Evolutionary conservation across 2,329 filamentous ascomycete genomes (phyloP).

Genomic region (Verticillium nonalfalfae): DNA sequence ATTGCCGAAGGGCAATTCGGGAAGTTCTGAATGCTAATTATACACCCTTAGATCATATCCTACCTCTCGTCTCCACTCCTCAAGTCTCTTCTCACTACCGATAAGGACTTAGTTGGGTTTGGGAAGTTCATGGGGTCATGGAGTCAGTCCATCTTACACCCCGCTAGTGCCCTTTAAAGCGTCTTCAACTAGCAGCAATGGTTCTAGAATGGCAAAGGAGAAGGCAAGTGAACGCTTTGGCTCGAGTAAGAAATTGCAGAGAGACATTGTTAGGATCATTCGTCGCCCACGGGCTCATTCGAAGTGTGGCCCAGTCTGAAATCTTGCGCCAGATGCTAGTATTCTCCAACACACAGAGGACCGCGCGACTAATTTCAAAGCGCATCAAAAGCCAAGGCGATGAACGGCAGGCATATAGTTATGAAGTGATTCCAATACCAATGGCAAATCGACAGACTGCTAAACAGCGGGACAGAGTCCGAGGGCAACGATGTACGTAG

Average conservation of each 20-base stretch:
- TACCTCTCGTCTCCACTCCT: slow-evolving; percentile 32
- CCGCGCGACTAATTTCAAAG: too few species aligned
- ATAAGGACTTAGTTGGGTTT: slow-evolving; percentile 28
- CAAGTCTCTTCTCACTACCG: slow-evolving; percentile 30
- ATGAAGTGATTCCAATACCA: too few species aligned
- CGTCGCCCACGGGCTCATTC: slow-evolving; percentile 29
- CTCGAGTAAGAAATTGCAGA: slow-evolving; percentile 30
- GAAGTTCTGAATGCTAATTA: slow-evolving; percentile 36
- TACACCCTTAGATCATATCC: slow-evolving; percentile 32
- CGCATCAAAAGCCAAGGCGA: too few species aligned
- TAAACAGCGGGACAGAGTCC: too few species aligned
- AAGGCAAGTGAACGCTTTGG: slow-evolving; percentile 38
- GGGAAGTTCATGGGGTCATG: slow-evolving; percentile 31
- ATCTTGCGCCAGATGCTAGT: slow-evolving; percentile 34
- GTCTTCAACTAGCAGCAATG: too few species aligned
- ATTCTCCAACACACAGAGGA: too few species aligned
- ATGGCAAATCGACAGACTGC: too few species aligned
- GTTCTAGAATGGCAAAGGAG: too few species aligned
- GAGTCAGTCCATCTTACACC: too few species aligned
- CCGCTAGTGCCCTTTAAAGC: too few species aligned
- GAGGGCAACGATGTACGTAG: too few species aligned
- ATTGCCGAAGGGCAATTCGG: slow-evolving; percentile 33
- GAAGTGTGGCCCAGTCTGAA: slow-evolving; percentile 35
- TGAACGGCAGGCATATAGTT: too few species aligned
- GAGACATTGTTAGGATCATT: slow-evolving; percentile 47